phyloP scores from a whole-genome alignment of 495 filamentous ascomycete genomes.

The Hyaloscypha hepaticicola region DNA sequence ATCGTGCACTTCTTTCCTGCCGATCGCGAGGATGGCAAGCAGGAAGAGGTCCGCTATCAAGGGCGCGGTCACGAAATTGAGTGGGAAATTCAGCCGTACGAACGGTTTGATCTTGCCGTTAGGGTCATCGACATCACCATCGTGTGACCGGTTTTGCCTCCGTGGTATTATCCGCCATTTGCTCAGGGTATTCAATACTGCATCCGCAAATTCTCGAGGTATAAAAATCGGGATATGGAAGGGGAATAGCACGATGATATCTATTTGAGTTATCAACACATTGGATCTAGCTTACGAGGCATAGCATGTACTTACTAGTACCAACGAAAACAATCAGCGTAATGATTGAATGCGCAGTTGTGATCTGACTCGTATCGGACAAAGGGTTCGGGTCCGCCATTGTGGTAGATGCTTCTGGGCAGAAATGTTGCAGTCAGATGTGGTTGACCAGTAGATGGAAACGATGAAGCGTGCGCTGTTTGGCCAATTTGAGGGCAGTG shows the following conservation, averaged over 20 bases:
- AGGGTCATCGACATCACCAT: conserved; percentile 22
- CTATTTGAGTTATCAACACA: conserved; percentile 32
- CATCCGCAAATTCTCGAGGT: conserved; percentile 46
- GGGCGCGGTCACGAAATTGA: conserved; percentile 66
- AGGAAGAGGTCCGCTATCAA: conserved; percentile 65
- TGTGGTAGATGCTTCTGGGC: too few relatives aligned
- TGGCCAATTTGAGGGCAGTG: too few relatives aligned
- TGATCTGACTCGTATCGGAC: too few relatives aligned
- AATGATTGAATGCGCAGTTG: too few relatives aligned
- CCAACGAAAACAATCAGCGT: conserved; percentile 62
- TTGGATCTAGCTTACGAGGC: background rate
- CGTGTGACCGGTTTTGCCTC: conserved; percentile 29
- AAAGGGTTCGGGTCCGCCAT: too few relatives aligned
- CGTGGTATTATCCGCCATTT: conserved; percentile 50
- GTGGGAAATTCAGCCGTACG: conserved; percentile 51
- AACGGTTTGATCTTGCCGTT: conserved; percentile 34
- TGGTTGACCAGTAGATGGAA: too few relatives aligned
- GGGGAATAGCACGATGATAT: conserved; percentile 63
- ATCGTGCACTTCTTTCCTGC: conserved; percentile 56
- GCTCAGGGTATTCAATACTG: conserved; percentile 41
- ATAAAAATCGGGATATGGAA: conserved; percentile 58
- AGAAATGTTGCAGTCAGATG: too few relatives aligned
- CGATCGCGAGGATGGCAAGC: conserved; percentile 61
- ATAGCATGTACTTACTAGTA: conserved; percentile 52
- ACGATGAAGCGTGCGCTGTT: too few relatives aligned